Conservation (phyloP, 371 early-diverging fungal genomes). For the Circinella minor region DNA sequence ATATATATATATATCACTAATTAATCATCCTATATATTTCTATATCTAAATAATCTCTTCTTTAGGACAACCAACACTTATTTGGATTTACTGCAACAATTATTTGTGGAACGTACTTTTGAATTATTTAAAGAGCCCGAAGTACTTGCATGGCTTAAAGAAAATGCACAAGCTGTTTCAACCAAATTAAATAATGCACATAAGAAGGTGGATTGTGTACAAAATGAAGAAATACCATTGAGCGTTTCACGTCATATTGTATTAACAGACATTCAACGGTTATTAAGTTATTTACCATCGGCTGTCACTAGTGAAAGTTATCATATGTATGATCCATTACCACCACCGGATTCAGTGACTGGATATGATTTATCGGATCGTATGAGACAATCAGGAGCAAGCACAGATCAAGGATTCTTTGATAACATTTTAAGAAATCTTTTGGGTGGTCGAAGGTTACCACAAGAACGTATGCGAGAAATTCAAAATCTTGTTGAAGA, state of each 20-base stretch:
- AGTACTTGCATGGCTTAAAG: slow-evolving; percentile 58
- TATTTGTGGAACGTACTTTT: slow-evolving; percentile 65
- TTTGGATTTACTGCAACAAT: slow-evolving; percentile 52
- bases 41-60: not conserved
- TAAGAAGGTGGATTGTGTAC: slow-evolving; percentile 21
- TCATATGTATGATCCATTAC: slow-evolving; percentile 79
- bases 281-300: slow-evolving; percentile 61
- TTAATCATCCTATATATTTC: too few relatives aligned
- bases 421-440: slow-evolving; percentile 23
- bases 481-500: slow-evolving; percentile 32
- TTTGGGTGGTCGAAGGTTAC: slow-evolving; percentile 21
- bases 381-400: slow-evolving; percentile 14
- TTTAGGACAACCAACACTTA: slow-evolving; percentile 29
- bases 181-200: slow-evolving; percentile 19
- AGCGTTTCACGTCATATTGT: slow-evolving; percentile 77
- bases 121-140: slow-evolving; percentile 81
- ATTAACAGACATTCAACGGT: slow-evolving; percentile 64
- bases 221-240: slow-evolving; percentile 49
- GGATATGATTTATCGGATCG: slow-evolving; percentile 20
- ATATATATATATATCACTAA: too few relatives aligned
- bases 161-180: slow-evolving; percentile 24
- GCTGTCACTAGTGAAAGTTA: slow-evolving; percentile 55
- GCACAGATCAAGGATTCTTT: slow-evolving; percentile 21
- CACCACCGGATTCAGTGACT: slow-evolving; percentile 62
- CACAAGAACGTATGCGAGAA: slow-evolving; percentile 25